A percentile compares a stretch with the other conserved stretches of the same genome.
Conservation (phyloP, 208 protist genomes). For the Acanthamoeba healyi region DNA sequence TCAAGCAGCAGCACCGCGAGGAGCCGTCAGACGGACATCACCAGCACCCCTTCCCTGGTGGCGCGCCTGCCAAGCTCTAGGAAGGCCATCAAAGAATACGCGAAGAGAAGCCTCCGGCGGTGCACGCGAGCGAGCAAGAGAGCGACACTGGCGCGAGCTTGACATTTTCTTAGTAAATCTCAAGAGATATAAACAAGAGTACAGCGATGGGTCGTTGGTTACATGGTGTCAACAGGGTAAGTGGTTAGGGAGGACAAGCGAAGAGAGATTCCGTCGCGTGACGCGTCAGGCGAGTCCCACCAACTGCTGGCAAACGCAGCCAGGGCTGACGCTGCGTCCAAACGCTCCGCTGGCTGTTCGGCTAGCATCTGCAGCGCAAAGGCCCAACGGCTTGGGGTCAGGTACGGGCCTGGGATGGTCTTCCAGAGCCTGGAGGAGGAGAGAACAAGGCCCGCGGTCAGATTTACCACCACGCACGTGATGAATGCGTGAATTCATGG, state of each 20-base stretch:
- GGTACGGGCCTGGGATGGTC: background rate
- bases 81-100: no score
- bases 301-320: conserved; percentile 1
- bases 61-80: background rate
- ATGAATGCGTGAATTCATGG: background rate
- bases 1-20: conserved; percentile 8
- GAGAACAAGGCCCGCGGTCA: background rate
- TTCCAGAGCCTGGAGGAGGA: background rate
- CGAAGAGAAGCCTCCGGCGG: no score
- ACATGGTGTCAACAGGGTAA: no score
- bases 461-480: no score
- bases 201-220: no score
- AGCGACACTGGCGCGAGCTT: no score
- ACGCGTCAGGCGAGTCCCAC: background rate
- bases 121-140: no score
- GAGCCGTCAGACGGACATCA: background rate
- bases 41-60: background rate
- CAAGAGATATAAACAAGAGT: no score
- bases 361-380: background rate
- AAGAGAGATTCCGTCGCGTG: background rate
- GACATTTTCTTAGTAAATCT: no score
- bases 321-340: background rate
- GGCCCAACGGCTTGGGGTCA: conserved; percentile 19
- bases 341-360: background rate
- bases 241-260: background rate